Evolutionary conservation across 1,284 basidiomycete genomes (phyloP).

Genomic region (Sporisorium graminicola): DNA sequence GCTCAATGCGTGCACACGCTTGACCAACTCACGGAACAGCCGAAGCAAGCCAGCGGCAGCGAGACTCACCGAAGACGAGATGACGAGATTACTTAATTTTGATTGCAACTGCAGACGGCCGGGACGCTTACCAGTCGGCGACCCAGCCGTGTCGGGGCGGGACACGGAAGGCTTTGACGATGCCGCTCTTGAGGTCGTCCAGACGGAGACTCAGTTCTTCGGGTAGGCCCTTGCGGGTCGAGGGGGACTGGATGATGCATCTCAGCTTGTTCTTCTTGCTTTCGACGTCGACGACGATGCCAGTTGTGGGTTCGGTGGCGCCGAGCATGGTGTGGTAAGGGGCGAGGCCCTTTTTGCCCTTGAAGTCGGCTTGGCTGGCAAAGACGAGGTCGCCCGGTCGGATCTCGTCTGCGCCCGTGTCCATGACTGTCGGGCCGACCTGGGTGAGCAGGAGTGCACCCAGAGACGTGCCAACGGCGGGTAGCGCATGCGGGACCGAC

Average conservation of each 20-base stretch:
- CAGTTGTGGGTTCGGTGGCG: constrained; percentile 78
- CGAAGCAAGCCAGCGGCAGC: too few species aligned
- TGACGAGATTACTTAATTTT: too few species aligned
- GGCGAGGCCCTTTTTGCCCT: constrained; percentile 84
- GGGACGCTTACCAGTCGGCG: constrained; percentile 18
- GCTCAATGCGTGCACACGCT: too few species aligned
- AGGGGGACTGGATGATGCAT: constrained; percentile 75
- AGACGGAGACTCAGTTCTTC: constrained; percentile 85
- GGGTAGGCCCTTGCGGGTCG: constrained; percentile 71
- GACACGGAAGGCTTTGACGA: constrained; percentile 72
- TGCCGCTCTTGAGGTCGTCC: constrained; percentile 88
- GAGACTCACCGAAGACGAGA: too few species aligned
- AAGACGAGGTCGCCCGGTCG: constrained; percentile 86
- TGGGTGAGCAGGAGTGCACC: constrained; percentile 72
- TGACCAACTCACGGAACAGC: too few species aligned
- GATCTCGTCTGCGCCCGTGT: constrained; percentile 79
- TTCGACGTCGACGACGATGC: constrained; percentile 80
- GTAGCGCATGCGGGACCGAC: constrained; percentile 75
- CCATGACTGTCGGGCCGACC: constrained; percentile 77
- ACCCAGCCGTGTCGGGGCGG: constrained; percentile 48
- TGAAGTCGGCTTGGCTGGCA: constrained; percentile 82
- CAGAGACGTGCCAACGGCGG: constrained; percentile 54
- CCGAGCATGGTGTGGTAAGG: constrained; percentile 78
- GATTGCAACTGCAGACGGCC: too few species aligned
- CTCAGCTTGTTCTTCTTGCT: constrained; percentile 57